Percentiles rank a stretch among this genome's conserved stretches.
phyloP scores from a whole-genome alignment of 805 yeast species.

The Scheffersomyces coipomensis region DNA sequence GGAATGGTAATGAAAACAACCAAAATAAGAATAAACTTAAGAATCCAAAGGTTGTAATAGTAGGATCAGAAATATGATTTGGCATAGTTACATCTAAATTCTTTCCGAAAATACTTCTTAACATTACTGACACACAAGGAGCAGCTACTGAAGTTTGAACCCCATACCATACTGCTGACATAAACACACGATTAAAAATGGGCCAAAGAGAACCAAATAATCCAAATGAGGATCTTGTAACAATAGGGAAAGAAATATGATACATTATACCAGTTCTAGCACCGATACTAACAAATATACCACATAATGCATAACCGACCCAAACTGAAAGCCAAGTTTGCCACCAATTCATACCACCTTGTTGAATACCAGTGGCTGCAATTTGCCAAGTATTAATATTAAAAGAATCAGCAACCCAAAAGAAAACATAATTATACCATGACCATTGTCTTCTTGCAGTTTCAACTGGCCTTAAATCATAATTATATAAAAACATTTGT shows the following conservation, averaged over 20 bases:
- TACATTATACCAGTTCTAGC: slow-evolving; percentile 80
- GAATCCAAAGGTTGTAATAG: slow-evolving; percentile 70
- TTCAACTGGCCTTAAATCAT: slow-evolving; percentile 80
- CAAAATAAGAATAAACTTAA: slow-evolving; percentile 80
- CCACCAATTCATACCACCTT: slow-evolving; percentile 85
- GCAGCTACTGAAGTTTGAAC: slow-evolving; percentile 87
- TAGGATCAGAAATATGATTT: slow-evolving; percentile 56
- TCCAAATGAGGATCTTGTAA: slow-evolving; percentile 81
- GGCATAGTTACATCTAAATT: slow-evolving; percentile 61
- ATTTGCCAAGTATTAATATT: slow-evolving; percentile 91
- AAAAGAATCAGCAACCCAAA: slow-evolving; percentile 89
- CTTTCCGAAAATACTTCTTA: slow-evolving; percentile 70
- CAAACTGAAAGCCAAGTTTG: slow-evolving; percentile 87
- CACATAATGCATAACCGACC: slow-evolving; percentile 76
- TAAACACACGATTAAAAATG: slow-evolving; percentile 79
- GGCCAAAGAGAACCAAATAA: slow-evolving; percentile 88
- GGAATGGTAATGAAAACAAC: slow-evolving; percentile 74
- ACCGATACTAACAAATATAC: slow-evolving; percentile 63
- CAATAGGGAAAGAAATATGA: slow-evolving; percentile 83
- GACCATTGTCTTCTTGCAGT: slow-evolving; percentile 74
- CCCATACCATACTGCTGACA: slow-evolving; percentile 86
- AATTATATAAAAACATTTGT: slow-evolving; percentile 68
- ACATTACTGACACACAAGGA: slow-evolving; percentile 73
- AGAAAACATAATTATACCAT: slow-evolving; percentile 76
- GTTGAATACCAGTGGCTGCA: slow-evolving; percentile 77